Percentiles rank a stretch among this genome's conserved stretches.
phyloP scores from a whole-genome alignment of 2,329 filamentous ascomycete species.

The Knufia fluminis region DNA sequence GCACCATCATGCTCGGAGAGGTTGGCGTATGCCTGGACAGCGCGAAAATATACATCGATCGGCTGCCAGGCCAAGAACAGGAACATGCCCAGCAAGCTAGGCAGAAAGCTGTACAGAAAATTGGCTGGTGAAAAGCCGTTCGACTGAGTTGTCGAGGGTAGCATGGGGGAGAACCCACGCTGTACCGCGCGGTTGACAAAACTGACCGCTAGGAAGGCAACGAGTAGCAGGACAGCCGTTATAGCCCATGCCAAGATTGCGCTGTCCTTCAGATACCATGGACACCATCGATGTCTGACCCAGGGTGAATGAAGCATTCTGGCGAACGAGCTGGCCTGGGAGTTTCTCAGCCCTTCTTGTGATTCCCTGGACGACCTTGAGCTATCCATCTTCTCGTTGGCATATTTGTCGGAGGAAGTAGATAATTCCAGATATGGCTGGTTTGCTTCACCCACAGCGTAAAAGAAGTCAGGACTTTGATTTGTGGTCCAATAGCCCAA shows the following conservation, averaged over 20 bases:
- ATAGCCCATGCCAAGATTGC: slow-evolving; percentile 58
- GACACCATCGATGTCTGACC: slow-evolving; percentile 59
- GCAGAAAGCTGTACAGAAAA: slow-evolving; percentile 69
- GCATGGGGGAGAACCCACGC: slow-evolving; percentile 60
- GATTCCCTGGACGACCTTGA: slow-evolving; percentile 25
- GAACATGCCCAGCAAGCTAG: slow-evolving; percentile 48
- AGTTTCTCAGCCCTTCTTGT: slow-evolving; percentile 32
- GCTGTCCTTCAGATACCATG: slow-evolving; percentile 63
- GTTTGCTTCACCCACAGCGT: slow-evolving; percentile 63
- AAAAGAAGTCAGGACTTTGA: slow-evolving; percentile 61
- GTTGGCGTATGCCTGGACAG: slow-evolving; percentile 49
- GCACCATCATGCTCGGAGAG: slow-evolving; percentile 45
- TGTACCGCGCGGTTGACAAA: slow-evolving; percentile 62
- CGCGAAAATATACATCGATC: slow-evolving; percentile 51
- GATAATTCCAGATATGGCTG: slow-evolving; percentile 43
- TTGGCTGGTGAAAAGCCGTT: slow-evolving; percentile 74
- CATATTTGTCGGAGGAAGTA: slow-evolving; percentile 38
- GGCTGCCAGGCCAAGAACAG: slow-evolving; percentile 52
- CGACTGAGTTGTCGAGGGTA: slow-evolving; percentile 51
- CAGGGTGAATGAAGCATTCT: slow-evolving; percentile 43
- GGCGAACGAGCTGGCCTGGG: slow-evolving; percentile 38
- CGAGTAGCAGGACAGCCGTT: slow-evolving; percentile 51
- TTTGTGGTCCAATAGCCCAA: slow-evolving; percentile 81
- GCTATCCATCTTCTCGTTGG: slow-evolving; percentile 26
- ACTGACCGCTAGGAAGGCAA: slow-evolving; percentile 66